Percentiles rank a stretch among this genome's conserved stretches.
These are phyloP conservation scores for Kregervanrija fluxuum DNA, from an alignment of 805 yeast genomes.

Conservation along the genomic window DNA sequence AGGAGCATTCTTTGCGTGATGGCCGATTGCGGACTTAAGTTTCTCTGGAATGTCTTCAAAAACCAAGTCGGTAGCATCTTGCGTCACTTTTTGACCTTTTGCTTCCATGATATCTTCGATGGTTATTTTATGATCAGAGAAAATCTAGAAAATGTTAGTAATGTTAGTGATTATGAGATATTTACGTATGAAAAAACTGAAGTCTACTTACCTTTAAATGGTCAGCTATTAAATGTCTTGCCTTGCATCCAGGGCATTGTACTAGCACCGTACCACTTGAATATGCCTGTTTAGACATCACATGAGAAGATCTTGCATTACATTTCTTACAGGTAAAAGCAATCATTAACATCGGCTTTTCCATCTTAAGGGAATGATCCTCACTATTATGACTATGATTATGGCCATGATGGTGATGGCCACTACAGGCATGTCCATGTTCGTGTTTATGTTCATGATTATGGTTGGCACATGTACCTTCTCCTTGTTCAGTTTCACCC, in stretches of 20 bases:
- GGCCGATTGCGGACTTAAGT: slow-evolving; percentile 45
- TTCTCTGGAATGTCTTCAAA: slow-evolving; percentile 63
- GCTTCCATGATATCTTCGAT: slow-evolving; percentile 70
- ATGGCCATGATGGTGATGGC: slow-evolving; percentile 7
- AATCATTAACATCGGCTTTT: slow-evolving; percentile 74
- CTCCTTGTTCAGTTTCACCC: too few species aligned
- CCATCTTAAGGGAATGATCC: slow-evolving; percentile 35
- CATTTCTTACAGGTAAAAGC: slow-evolving; percentile 93
- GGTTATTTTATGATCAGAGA: slow-evolving; percentile 71
- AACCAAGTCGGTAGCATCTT: slow-evolving; percentile 58
- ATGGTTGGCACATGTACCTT: not conserved
- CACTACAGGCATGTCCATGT: slow-evolving; percentile 9
- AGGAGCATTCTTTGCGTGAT: slow-evolving; percentile 65
- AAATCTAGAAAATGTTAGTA: slow-evolving; percentile 39
- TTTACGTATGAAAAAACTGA: too few species aligned
- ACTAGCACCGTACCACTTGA: slow-evolving; percentile 78
- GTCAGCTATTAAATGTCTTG: slow-evolving; percentile 87
- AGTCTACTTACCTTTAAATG: slow-evolving; percentile 46
- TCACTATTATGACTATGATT: slow-evolving; percentile 1
- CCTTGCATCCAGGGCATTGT: slow-evolving; percentile 87
- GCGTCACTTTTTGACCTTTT: slow-evolving; percentile 68
- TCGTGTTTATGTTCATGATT: slow-evolving; percentile 4
- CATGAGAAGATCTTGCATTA: slow-evolving; percentile 74
- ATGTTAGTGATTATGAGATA: not conserved
- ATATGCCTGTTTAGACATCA: slow-evolving; percentile 90